Conservation (phyloP, 306 rosid species). For the Begonia masoniana region DNA sequence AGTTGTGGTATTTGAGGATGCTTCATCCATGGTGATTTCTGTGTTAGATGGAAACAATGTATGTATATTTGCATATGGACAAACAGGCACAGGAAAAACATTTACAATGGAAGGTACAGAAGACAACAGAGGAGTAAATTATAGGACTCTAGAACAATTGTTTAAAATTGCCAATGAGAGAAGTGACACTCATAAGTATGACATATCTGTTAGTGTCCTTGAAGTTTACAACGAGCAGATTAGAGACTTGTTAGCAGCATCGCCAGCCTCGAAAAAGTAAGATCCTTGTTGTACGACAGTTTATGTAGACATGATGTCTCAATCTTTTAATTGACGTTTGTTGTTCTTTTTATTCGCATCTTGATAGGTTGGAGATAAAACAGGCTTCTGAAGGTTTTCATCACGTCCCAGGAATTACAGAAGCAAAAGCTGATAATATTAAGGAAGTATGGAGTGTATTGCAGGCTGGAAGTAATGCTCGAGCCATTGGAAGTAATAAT, state of each 20-base stretch:
- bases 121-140: slow-evolving; percentile 75
- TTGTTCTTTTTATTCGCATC: not conserved
- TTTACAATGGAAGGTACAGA: slow-evolving; percentile 89
- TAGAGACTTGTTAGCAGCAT: slow-evolving; percentile 61
- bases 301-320: no score
- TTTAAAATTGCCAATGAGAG: slow-evolving; percentile 57
- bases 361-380: slow-evolving; percentile 70
- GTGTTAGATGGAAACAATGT: slow-evolving; percentile 82
- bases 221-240: slow-evolving; percentile 92
- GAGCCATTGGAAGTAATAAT: slow-evolving; percentile 75
- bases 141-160: slow-evolving; percentile 70
- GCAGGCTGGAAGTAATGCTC: slow-evolving; percentile 74
- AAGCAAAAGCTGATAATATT: slow-evolving; percentile 54
- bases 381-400: slow-evolving; percentile 65
- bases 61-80: slow-evolving; percentile 87
- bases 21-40: slow-evolving; percentile 70
- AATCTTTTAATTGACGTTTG: not conserved
- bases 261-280: slow-evolving; percentile 59
- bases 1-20: slow-evolving; percentile 76
- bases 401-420: slow-evolving; percentile 73
- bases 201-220: slow-evolving; percentile 70
- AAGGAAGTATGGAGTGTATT: slow-evolving; percentile 60
- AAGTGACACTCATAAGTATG: slow-evolving; percentile 42
- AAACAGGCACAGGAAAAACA: slow-evolving; percentile 90
- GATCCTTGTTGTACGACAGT: slow-evolving; percentile 6